Percentiles rank a stretch among this genome's conserved stretches.
phyloP scores from a whole-genome alignment of 306 rosid genomes.

The Cajanus cajan region DNA sequence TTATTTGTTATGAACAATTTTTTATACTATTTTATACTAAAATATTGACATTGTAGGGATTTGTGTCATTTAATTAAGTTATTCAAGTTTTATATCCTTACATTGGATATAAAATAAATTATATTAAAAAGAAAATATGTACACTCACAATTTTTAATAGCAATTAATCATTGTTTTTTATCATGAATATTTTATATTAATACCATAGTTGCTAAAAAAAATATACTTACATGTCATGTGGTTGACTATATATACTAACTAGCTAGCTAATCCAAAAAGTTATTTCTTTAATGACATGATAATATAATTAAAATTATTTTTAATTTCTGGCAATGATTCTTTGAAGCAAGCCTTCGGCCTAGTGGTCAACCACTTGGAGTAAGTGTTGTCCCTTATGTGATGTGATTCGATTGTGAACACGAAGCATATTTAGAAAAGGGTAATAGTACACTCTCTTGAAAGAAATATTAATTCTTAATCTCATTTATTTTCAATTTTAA shows the following conservation, averaged over 20 bases:
- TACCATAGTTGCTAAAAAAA: too few species aligned
- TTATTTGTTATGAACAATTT: not conserved
- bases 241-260: not conserved
- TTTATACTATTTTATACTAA: too few species aligned
- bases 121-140: too few species aligned
- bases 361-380: not conserved
- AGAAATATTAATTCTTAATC: too few species aligned
- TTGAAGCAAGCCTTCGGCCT: not conserved
- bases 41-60: too few species aligned
- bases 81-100: too few species aligned
- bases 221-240: not conserved
- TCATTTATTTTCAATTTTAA: not conserved
- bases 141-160: too few species aligned
- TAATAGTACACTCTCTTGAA: not conserved
- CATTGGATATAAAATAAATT: too few species aligned
- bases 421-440: not conserved
- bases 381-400: not conserved
- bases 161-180: too few species aligned
- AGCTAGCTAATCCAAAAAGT: not conserved
- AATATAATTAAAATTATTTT: not conserved
- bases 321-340: not conserved
- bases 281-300: not conserved
- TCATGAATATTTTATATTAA: too few species aligned
- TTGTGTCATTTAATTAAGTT: too few species aligned
- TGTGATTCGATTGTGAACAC: not conserved